Evolutionary conservation across 768 basidiomycete species (phyloP), one percentile per base, ranked within the genome.

Genomic region (Naganishia vaughanmartiniae): DNA sequence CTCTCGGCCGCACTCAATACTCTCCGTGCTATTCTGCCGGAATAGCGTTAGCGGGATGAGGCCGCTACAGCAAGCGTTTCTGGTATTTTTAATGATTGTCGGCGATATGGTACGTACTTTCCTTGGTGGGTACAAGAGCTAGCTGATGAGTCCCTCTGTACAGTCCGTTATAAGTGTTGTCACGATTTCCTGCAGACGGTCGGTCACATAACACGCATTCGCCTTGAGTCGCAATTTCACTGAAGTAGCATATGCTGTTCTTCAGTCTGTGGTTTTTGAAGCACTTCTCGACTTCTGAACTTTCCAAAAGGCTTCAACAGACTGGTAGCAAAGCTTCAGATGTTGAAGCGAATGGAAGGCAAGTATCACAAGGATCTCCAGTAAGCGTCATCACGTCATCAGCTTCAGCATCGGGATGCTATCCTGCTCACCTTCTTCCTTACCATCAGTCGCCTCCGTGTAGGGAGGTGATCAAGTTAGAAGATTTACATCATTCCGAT

Each of bases 31-130:
- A 15, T 39, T 30, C 58, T 30, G 33, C 66, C 24, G 19, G 36
- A 12, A 30, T 21, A 74, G 73, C 53, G 45, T 66, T 12, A 74
- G 73, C 48, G 70, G 45, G 33, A 63, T 74, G 26, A 39, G 21
- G 31, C 68, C 70, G 11, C 66, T 71, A 4, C 73, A 74, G 31
- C 73, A 74, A 54, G 70, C 48, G 11, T 74, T 74, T 60, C 63
- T 74, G 58, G 42, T 74, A 14, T 21, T 74, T 19, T 53, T 74
- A 30, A 71, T 74, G 70, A 36, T 51, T 1, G 19, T 69, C 11
- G 68, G 68, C 24, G 68, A 69, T 30, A 69, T 69, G 48, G 63
- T 42, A 24, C 34, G 33, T 39, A 26, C n/a, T 17, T 33, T 21
- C 21, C 28, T 42, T n/a, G 12, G 12, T 7, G 1, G 14, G 6